Conservation (phyloP, 192 early-diverging fungal species). For the Cladochytrium replicatum region DNA sequence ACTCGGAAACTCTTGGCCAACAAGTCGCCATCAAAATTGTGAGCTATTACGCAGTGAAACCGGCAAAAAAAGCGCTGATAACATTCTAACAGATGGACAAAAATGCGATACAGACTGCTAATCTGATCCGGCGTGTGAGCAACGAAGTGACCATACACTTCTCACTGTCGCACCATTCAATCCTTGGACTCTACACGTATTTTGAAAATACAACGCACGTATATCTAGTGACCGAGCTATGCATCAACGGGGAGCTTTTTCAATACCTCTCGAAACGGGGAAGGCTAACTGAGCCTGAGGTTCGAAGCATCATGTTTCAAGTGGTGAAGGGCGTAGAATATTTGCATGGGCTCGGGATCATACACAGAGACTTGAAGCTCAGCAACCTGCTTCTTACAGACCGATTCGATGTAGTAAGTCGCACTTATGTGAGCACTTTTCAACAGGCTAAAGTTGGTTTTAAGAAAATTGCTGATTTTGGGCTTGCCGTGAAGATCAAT, state of each 20-base stretch:
- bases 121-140: constrained; percentile 40
- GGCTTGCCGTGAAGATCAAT: constrained; percentile 48
- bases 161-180: constrained; percentile 38
- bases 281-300: constrained; percentile 47
- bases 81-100: constrained; percentile 35
- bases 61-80: constrained; percentile 1
- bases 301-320: constrained; percentile 41
- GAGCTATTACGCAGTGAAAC: background rate
- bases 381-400: constrained; percentile 58
- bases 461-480: constrained; percentile 70
- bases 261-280: constrained; percentile 31
- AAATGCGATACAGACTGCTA: constrained; percentile 23
- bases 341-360: constrained; percentile 51
- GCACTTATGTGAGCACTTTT: background rate
- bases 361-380: constrained; percentile 71
- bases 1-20: constrained; percentile 10
- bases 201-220: constrained; percentile 60
- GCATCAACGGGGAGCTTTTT: constrained; percentile 43
- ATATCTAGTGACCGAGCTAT: constrained; percentile 66
- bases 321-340: constrained; percentile 49
- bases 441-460: background rate
- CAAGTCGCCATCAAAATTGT: constrained; percentile 47
- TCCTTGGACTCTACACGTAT: constrained; percentile 51
- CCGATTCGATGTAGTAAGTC: constrained; percentile 33
- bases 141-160: constrained; percentile 61